Base-by-base conservation (phyloP, 495 filamentous ascomycete species). In the Parathielavia appendiculata region DNA sequence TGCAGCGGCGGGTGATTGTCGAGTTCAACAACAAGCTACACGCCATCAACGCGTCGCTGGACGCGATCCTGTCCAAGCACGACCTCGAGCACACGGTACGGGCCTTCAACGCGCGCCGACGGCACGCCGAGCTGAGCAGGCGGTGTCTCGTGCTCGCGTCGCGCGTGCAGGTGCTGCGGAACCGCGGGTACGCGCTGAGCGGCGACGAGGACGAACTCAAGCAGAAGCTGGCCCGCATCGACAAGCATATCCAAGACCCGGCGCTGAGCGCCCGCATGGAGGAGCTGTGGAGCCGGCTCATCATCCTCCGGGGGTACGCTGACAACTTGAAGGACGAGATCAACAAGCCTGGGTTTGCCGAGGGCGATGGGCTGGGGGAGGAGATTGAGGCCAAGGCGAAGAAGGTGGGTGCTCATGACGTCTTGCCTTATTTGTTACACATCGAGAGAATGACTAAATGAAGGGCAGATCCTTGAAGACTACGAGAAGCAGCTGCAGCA, bases 251-350 rank as follows among this genome's bases (percentile, higher is more conserved):
- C 16, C 86, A 87, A 54, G 95, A 99, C 73, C 92, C 95, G 2
- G 86, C 85, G 17, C 76, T 96, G 46, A 86, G 79, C 51, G 92
- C 91, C 5, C 76, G 91, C 55, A 84, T 84, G 52, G 93, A 99
- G 72, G 93, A 99, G 76, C 88, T 99, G 50, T 99, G 93, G 93
- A 95, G 93, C 38, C 79, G 95, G 35, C 87, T 99, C 81, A 82
- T 95, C 54, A 86, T 86, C 26, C 83, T 97, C 38, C 78, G 89
- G 62, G 90, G 92, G 60, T 82, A 90, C 61, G 88, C 88, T 36
- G 84, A 86, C 66, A 81, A 83, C 46, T 74, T 99, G 61, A 86
- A 90, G 71, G 79, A 79, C 51, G 92, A 96, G 75, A 79, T 93
- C 62, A 83, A 87, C 64, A 86, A 83, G 81, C 58, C 81, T 64